Conservation (phyloP, 768 basidiomycete species). For the Mycena rebaudengoi region DNA sequence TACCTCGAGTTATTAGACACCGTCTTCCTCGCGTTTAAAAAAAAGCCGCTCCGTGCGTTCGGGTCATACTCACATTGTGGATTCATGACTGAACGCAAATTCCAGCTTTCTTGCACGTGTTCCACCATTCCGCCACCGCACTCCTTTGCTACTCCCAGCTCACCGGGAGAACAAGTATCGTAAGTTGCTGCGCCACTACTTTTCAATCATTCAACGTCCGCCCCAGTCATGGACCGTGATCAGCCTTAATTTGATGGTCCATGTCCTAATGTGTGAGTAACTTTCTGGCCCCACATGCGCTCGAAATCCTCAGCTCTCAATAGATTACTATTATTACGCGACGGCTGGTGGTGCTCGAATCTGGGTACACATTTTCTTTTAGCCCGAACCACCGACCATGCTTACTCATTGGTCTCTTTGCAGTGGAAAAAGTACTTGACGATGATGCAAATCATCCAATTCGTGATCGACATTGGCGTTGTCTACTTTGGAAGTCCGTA, state of each 20-base stretch:
- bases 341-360: slow-evolving; percentile 96
- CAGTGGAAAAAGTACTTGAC: slow-evolving; percentile 99
- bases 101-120: slow-evolving; percentile 95
- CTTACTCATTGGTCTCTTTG: not conserved
- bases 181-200: slow-evolving; percentile 47
- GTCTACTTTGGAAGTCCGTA: slow-evolving; percentile 96
- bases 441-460: slow-evolving; percentile 95
- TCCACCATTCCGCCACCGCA: slow-evolving; percentile 98
- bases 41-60: slow-evolving; percentile 90
- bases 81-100: slow-evolving; percentile 14
- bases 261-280: slow-evolving; percentile 95
- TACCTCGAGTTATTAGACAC: slow-evolving; percentile 97
- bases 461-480: slow-evolving; percentile 88
- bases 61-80: not conserved
- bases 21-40: slow-evolving; percentile 96
- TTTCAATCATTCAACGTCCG: slow-evolving; percentile 18
- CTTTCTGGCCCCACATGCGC: slow-evolving; percentile 3
- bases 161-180: slow-evolving; percentile 93
- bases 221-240: slow-evolving; percentile 95
- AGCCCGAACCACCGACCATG: slow-evolving; percentile 1
- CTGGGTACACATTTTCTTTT: slow-evolving; percentile 74
- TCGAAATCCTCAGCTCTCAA: slow-evolving; percentile 2
- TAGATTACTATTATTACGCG: slow-evolving; percentile 99
- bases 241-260: slow-evolving; percentile 87
- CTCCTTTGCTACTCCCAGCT: slow-evolving; percentile 94